These are phyloP conservation scores for Talaromyces sp. DNA, from an alignment of 2,329 filamentous ascomycete species.

Conservation along the genomic window DNA sequence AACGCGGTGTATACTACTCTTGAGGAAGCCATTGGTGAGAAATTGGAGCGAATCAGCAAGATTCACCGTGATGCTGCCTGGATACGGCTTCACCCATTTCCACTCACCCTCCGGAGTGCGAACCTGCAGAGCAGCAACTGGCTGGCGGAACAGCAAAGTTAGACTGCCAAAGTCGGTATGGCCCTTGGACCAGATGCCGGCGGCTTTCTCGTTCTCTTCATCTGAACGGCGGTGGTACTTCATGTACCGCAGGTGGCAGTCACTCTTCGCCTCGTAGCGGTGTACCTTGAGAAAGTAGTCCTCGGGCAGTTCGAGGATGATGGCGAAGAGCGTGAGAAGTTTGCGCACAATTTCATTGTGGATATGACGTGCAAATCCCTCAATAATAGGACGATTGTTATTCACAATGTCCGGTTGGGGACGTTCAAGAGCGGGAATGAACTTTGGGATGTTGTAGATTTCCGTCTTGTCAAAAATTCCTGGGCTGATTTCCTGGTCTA, in stretches of 20 bases:
- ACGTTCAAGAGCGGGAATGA: conserved; percentile 40
- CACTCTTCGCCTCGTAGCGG: conserved; percentile 51
- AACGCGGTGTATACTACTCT: conserved; percentile 44
- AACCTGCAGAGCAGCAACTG: conserved; percentile 53
- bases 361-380: conserved; percentile 46
- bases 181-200: conserved; percentile 28
- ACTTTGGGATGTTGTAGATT: conserved; percentile 59
- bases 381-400: conserved; percentile 48
- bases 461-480: conserved; percentile 48
- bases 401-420: conserved; percentile 45
- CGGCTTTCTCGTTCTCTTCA: conserved; percentile 42
- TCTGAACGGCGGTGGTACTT: conserved; percentile 46
- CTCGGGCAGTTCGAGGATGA: conserved; percentile 54
- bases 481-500: conserved; percentile 24
- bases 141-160: conserved; percentile 54
- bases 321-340: conserved; percentile 54
- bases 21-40: conserved; percentile 39
- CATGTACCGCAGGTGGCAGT: conserved; percentile 59
- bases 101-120: conserved; percentile 40
- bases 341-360: conserved; percentile 52
- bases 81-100: conserved; percentile 45
- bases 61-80: conserved; percentile 47
- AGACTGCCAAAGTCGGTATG: conserved; percentile 55
- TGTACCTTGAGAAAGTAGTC: conserved; percentile 53
- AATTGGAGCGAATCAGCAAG: conserved; percentile 46